These are phyloP conservation scores for Podila verticillata DNA, from an alignment of 192 early-diverging fungal species.

Conservation along the genomic window DNA sequence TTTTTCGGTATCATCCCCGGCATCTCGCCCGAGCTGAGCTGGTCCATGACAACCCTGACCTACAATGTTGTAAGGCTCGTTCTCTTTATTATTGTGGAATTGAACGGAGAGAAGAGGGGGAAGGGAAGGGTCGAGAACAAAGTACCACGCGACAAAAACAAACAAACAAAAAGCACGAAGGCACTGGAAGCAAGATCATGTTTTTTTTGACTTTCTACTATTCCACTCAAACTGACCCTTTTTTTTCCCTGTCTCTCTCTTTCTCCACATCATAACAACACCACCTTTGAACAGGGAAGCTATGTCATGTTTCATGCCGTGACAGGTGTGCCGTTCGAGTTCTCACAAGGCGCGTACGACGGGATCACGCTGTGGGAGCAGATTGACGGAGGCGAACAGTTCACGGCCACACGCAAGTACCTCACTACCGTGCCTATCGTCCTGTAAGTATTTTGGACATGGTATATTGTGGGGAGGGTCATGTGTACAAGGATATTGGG, in stretches of 20 bases:
- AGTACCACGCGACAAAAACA: neutral
- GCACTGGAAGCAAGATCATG: too few relatives aligned
- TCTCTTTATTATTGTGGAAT: too few relatives aligned
- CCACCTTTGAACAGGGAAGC: slow-evolving; percentile 66
- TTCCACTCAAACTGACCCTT: neutral
- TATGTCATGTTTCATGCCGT: slow-evolving; percentile 99
- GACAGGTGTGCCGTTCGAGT: slow-evolving; percentile 92
- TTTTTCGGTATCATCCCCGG: slow-evolving; percentile 89
- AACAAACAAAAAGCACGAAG: too few relatives aligned
- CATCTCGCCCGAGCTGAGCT: slow-evolving; percentile 91
- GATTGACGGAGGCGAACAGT: slow-evolving; percentile 96
- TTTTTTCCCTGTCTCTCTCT: neutral
- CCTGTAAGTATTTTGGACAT: slow-evolving; percentile 72
- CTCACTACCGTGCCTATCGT: slow-evolving; percentile 92
- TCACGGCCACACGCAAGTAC: slow-evolving; percentile 97
- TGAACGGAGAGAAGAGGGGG: neutral
- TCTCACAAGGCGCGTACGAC: slow-evolving; percentile 93
- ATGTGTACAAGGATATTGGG: neutral
- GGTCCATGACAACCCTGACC: slow-evolving; percentile 94
- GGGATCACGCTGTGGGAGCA: slow-evolving; percentile 98
- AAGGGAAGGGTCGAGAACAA: neutral
- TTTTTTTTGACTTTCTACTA: too few relatives aligned
- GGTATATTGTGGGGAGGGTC: neutral
- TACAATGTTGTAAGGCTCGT: slow-evolving; percentile 81
- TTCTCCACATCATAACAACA: neutral